Evolutionary conservation across 2,329 filamentous ascomycete species (phyloP).

Genomic region (Basipetospora chlamydospora): DNA sequence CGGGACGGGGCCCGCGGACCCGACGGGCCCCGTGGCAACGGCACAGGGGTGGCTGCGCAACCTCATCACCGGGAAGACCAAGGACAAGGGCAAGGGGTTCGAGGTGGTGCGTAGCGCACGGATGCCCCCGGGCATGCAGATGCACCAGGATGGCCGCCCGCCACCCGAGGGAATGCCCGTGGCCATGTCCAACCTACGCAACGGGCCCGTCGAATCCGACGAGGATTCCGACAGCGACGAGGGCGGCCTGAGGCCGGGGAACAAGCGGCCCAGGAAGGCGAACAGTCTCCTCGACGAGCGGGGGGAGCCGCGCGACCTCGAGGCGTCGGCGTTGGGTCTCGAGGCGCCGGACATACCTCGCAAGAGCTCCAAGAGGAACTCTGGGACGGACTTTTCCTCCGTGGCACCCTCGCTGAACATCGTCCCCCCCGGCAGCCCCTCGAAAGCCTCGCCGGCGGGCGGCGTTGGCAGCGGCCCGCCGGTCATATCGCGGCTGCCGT

Average conservation of each 20-base stretch:
- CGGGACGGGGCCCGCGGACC: conserved; percentile 88
- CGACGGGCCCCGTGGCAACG: conserved; percentile 77
- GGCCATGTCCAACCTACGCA: conserved; percentile 43
- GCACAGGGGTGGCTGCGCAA: conserved; percentile 80
- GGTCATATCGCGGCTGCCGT: conserved; percentile 26
- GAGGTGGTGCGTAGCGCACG: conserved; percentile 86
- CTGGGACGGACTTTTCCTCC: conserved; percentile 21
- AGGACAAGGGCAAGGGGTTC: conserved; percentile 92
- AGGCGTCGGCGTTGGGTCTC: conserved; percentile 19
- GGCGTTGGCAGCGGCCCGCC: conserved; percentile 9
- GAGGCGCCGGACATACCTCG: conserved; percentile 48
- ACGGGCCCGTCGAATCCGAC: conserved; percentile 50
- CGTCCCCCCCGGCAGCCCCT: conserved; percentile 8
- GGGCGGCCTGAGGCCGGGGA: neutral
- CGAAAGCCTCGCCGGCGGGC: conserved; percentile 4
- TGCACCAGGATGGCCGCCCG: conserved; percentile 37
- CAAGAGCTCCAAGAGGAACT: conserved; percentile 56
- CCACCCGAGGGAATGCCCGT: conserved; percentile 55
- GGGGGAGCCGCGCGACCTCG: conserved; percentile 14
- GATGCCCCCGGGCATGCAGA: conserved; percentile 50
- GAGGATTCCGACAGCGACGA: conserved; percentile 27
- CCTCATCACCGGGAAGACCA: conserved; percentile 69
- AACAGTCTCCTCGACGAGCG: conserved; percentile 9
- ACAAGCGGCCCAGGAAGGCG: conserved; percentile 19
- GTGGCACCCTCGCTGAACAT: conserved; percentile 22